Percentiles rank a stretch among this genome's conserved stretches.
phyloP scores from a whole-genome alignment of 2,329 filamentous ascomycete species.

The Cercospora janseana region DNA sequence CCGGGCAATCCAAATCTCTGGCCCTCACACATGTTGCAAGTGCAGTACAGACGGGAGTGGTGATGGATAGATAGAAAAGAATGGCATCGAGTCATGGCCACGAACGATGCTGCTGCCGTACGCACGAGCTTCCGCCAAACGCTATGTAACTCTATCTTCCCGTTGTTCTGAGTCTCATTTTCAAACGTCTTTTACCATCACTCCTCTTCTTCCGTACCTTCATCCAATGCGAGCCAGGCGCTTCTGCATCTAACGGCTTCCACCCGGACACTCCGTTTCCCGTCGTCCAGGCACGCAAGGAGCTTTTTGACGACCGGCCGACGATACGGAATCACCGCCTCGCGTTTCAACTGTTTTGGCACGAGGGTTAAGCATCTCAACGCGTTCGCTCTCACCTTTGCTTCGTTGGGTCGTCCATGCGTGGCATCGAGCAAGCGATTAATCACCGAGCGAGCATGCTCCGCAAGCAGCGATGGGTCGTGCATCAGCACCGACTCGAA shows the following conservation, averaged over 20 bases:
- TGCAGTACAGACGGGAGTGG: neutral
- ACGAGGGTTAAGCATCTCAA: constrained; percentile 51
- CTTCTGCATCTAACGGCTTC: constrained; percentile 61
- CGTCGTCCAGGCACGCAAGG: constrained; percentile 58
- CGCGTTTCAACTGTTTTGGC: constrained; percentile 48
- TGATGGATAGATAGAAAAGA: too few relatives aligned
- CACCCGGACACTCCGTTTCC: constrained; percentile 60
- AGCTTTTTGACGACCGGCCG: constrained; percentile 57
- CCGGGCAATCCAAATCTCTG: neutral
- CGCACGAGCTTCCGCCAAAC: neutral
- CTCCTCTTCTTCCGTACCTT: constrained; percentile 55
- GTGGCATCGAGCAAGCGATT: constrained; percentile 53
- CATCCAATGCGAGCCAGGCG: constrained; percentile 61
- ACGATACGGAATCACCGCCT: constrained; percentile 57
- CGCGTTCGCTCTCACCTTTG: constrained; percentile 49
- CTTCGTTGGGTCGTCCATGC: constrained; percentile 32
- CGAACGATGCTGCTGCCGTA: neutral
- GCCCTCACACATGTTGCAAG: neutral
- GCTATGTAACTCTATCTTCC: neutral
- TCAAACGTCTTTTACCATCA: constrained; percentile 8
- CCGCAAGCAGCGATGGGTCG: constrained; percentile 53
- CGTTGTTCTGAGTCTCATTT: neutral
- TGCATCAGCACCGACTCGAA: constrained; percentile 59
- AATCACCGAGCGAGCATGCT: constrained; percentile 58
- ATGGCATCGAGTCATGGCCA: neutral